Evolutionary conservation across 140 eudicot genomes (phyloP).

Genomic region (Erigeron philadelphicus): DNA sequence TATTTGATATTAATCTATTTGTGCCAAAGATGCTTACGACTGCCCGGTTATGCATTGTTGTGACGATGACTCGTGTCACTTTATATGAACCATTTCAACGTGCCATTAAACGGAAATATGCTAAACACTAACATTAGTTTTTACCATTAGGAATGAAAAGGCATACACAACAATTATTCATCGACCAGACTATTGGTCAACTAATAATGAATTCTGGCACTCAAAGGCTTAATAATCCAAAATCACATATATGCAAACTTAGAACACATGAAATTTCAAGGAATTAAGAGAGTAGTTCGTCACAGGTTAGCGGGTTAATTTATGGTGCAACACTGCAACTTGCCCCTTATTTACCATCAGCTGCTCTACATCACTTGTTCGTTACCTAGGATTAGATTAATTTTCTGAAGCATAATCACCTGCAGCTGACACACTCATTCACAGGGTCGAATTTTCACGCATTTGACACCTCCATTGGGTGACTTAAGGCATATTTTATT

Average conservation of each 20-base stretch:
- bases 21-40: conserved; percentile 18
- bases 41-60: conserved; percentile 10
- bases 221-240: neutral
- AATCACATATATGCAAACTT: conserved; percentile 5
- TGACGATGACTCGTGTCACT: conserved; percentile 2
- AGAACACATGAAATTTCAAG: neutral
- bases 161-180: conserved; percentile 2
- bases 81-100: conserved; percentile 10
- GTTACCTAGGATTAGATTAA: neutral
- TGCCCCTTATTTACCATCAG: neutral
- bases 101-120: conserved; percentile 1
- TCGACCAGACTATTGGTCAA: neutral
- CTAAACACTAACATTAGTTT: neutral
- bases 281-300: neutral
- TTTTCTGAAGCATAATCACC: neutral
- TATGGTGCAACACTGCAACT: neutral
- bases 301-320: conserved; percentile 3
- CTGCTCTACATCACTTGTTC: neutral
- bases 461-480: conserved; percentile 5
- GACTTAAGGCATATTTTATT: neutral
- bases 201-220: neutral
- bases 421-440: neutral
- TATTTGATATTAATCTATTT: conserved; percentile 14
- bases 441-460: too few relatives aligned
- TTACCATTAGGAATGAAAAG: conserved; percentile 5